phyloP scores from a whole-genome alignment of 805 yeast species.

The Zygosaccharomyces gambellarensis region DNA sequence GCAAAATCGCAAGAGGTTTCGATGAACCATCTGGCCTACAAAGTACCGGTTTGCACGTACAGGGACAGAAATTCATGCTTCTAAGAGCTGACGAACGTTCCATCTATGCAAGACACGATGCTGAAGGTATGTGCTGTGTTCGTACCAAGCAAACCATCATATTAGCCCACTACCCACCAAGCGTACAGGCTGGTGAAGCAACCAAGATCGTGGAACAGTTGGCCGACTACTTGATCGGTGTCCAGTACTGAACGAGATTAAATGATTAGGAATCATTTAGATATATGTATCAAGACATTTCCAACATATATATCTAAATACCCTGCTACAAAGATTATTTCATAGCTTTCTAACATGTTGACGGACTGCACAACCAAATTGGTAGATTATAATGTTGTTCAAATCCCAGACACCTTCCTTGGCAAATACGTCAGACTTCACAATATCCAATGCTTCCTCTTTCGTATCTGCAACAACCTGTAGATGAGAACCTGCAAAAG shows the following conservation, averaged over 20 bases:
- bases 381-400: constrained; percentile 54
- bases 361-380: constrained; percentile 47
- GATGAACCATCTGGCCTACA: constrained; percentile 75
- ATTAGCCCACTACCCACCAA: constrained; percentile 90
- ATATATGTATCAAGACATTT: neutral
- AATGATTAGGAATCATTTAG: neutral
- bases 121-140: constrained; percentile 83
- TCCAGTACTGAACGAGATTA: constrained; percentile 53
- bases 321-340: neutral
- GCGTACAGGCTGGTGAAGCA: constrained; percentile 91
- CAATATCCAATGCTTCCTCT: constrained; percentile 59
- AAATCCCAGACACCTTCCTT: constrained; percentile 73
- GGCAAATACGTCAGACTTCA: constrained; percentile 60
- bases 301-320: constrained; percentile 3
- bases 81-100: constrained; percentile 88
- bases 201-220: constrained; percentile 90
- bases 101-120: constrained; percentile 87
- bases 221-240: constrained; percentile 90
- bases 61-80: constrained; percentile 81
- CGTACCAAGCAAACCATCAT: constrained; percentile 91
- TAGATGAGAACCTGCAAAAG: constrained; percentile 65
- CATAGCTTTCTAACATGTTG: constrained; percentile 30
- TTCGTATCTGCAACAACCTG: constrained; percentile 59
- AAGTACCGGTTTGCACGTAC: constrained; percentile 79
- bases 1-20: constrained; percentile 72